These are phyloP conservation scores for Eucalyptus tenuipes DNA, from an alignment of 345 rosid species.

Conservation along the genomic window DNA sequence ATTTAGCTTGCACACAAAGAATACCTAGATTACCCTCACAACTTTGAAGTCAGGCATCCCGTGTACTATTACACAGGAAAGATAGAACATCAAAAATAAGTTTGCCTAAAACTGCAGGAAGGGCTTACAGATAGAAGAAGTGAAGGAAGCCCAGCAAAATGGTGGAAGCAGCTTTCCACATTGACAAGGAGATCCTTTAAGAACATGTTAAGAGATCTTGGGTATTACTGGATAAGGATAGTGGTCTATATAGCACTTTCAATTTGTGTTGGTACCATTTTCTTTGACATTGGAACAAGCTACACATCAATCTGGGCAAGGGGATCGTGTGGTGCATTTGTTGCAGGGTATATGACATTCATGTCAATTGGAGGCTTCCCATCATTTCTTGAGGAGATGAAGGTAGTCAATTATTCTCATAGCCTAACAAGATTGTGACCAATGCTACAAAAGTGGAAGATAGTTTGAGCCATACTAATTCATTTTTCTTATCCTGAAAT, in stretches of 20 bases:
- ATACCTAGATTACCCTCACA: not conserved
- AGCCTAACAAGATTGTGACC: not conserved
- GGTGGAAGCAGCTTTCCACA: conserved; percentile 69
- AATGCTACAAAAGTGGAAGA: not conserved
- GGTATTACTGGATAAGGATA: conserved; percentile 94
- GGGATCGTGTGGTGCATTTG: conserved; percentile 83
- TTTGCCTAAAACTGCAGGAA: conserved; percentile 31
- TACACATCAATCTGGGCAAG: conserved; percentile 84
- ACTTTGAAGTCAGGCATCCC: not conserved
- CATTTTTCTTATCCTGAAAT: not conserved
- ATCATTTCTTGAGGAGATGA: conserved; percentile 93
- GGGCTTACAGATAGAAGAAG: conserved; percentile 53
- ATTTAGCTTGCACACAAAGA: not conserved
- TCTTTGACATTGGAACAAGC: conserved; percentile 66
- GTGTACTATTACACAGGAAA: not conserved
- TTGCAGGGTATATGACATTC: conserved; percentile 87
- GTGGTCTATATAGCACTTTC: conserved; percentile 62
- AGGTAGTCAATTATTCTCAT: conserved; percentile 21
- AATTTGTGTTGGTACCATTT: conserved; percentile 80
- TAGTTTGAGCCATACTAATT: not conserved
- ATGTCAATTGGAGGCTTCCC: conserved; percentile 99
- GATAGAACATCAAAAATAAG: not conserved
- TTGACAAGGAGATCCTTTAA: conserved; percentile 75
- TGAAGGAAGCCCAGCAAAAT: conserved; percentile 88
- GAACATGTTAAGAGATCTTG: conserved; percentile 94